These are phyloP conservation scores for Pseudodiploospora longispora DNA, from an alignment of 2,329 filamentous ascomycete species.

Conservation along the genomic window DNA sequence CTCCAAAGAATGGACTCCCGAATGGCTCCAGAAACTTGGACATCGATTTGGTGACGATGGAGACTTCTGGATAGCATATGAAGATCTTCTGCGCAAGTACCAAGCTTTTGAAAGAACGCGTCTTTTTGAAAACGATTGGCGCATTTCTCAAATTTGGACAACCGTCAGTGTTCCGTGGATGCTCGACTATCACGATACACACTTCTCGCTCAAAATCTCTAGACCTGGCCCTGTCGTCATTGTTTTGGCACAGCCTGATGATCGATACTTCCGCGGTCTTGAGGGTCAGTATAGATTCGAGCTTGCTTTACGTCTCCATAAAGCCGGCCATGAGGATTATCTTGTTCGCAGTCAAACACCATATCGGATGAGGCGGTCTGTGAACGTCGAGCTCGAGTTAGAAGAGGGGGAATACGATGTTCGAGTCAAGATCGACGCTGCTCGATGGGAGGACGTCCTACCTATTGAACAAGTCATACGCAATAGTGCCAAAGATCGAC, in stretches of 20 bases:
- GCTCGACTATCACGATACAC: conserved; percentile 43
- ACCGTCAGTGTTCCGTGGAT: conserved; percentile 49
- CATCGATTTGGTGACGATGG: conserved; percentile 74
- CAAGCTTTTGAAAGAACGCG: conserved; percentile 51
- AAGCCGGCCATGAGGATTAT: conserved; percentile 40
- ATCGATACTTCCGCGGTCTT: conserved; percentile 49
- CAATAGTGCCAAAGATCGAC: conserved; percentile 48
- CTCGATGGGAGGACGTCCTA: conserved; percentile 40
- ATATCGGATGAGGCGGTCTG: conserved; percentile 60
- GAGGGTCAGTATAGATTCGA: conserved; percentile 48
- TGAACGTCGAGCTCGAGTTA: conserved; percentile 69
- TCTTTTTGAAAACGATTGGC: conserved; percentile 49
- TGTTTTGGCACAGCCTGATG: conserved; percentile 49
- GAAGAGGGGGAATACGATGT: conserved; percentile 69
- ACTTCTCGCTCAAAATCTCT: conserved; percentile 44
- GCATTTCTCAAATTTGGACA: conserved; percentile 39
- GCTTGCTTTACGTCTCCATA: conserved; percentile 47
- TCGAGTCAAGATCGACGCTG: conserved; percentile 65
- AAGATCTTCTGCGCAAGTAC: conserved; percentile 51
- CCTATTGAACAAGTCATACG: conserved; percentile 61
- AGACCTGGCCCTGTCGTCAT: conserved; percentile 44
- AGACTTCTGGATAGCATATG: conserved; percentile 53
- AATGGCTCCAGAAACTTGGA: conserved; percentile 64
- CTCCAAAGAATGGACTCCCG: conserved; percentile 74
- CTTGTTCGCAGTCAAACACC: conserved; percentile 46